These are phyloP conservation scores for Syzygium malaccense DNA, from an alignment of 441 rosid species.

Conservation along the genomic window DNA sequence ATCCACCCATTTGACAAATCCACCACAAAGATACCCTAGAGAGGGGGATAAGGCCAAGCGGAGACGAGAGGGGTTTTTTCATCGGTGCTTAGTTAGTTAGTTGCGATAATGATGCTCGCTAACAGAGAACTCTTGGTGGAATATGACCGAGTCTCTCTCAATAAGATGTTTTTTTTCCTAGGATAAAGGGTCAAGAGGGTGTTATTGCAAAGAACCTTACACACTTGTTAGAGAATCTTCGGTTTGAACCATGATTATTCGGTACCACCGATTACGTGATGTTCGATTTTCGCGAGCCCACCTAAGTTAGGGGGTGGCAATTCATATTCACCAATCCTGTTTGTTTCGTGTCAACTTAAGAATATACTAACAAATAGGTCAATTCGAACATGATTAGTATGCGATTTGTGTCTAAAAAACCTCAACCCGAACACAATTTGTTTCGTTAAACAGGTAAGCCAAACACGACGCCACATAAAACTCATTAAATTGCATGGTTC, in stretches of 20 bases:
- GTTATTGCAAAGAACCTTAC: not conserved
- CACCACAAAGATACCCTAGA: not conserved
- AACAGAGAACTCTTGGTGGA: not conserved
- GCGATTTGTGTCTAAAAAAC: not conserved
- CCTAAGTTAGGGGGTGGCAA: not conserved
- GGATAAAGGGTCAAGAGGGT: not conserved
- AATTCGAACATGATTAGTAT: not conserved
- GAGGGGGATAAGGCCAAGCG: rapidly evolving
- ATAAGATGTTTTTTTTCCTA: not conserved
- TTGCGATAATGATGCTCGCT: not conserved
- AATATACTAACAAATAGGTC: not conserved
- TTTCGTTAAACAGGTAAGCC: rapidly evolving
- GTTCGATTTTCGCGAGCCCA: not conserved
- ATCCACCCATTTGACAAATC: no score
- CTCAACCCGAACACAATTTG: rapidly evolving
- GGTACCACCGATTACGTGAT: not conserved
- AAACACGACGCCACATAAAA: rapidly evolving
- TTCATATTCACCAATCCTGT: not conserved
- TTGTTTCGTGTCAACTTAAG: not conserved
- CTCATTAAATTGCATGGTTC: not conserved
- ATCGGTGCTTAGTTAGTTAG: not conserved
- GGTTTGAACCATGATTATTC: not conserved
- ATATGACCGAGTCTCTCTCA: not conserved
- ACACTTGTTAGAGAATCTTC: not conserved
- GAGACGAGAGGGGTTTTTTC: not conserved